A percentile compares a stretch with the other conserved stretches of the same genome.
These are phyloP conservation scores for Mikania micrantha DNA, from an alignment of 129 eudicot genomes.

Conservation along the genomic window DNA sequence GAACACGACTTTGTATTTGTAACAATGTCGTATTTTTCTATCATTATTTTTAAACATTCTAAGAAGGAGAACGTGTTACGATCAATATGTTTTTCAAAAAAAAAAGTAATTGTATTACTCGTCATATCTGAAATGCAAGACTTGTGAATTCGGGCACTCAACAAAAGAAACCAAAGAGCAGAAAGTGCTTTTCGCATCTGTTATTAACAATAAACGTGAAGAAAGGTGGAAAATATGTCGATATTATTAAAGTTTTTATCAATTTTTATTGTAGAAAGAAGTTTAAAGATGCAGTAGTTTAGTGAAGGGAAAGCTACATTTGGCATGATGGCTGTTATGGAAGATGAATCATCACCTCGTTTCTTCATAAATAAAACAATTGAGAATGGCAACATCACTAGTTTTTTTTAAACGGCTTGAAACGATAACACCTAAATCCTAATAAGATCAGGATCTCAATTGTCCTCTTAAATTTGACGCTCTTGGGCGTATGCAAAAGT, in stretches of 20 bases:
- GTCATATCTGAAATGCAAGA: too few species aligned
- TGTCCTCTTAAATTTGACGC: too few species aligned
- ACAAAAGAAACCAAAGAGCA: too few species aligned
- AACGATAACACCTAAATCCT: too few species aligned
- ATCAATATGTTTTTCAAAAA: neutral
- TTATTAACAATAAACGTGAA: neutral
- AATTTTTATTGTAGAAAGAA: neutral
- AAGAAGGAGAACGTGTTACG: neutral
- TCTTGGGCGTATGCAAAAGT: too few species aligned
- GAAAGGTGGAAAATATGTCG: too few species aligned
- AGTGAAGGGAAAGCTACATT: slow-evolving; percentile 4
- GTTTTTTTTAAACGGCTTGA: too few species aligned
- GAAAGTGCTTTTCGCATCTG: neutral
- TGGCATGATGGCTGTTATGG: neutral
- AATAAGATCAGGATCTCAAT: too few species aligned
- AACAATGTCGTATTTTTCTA: neutral
- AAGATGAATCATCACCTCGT: slow-evolving; percentile 5
- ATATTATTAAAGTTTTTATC: too few species aligned
- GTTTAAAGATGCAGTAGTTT: neutral
- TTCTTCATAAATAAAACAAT: slow-evolving; percentile 13
- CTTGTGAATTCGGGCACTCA: too few species aligned
- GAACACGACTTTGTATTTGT: too few species aligned
- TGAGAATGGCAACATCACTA: neutral
- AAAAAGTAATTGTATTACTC: too few species aligned
- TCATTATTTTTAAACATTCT: neutral